Conservation (phyloP, 441 rosid genomes). For the Jatropha podagrica region DNA sequence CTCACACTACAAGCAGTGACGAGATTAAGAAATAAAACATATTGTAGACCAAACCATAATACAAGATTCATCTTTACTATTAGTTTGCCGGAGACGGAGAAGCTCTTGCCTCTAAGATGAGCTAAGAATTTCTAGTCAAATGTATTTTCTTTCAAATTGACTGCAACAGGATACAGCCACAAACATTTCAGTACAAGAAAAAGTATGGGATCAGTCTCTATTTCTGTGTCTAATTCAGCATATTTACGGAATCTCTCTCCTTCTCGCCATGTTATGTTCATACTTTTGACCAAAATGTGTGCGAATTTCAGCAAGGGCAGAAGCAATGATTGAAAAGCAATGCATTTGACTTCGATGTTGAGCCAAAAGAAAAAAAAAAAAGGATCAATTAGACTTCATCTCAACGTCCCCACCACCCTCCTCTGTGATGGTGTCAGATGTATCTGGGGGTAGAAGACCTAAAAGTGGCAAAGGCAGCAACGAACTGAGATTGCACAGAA, state of each 20-base stretch:
- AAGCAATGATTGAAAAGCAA: background rate
- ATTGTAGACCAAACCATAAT: background rate
- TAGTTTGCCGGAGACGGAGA: no score
- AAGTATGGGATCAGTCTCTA: background rate
- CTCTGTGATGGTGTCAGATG: constrained; percentile 34
- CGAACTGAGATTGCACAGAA: constrained; percentile 94
- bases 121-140: background rate
- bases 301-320: background rate
- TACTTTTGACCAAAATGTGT: background rate
- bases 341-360: background rate
- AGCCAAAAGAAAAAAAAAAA: background rate
- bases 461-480: constrained; percentile 90
- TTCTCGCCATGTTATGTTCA: background rate
- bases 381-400: constrained; percentile 67
- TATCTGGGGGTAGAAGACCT: constrained; percentile 68
- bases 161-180: background rate
- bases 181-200: background rate
- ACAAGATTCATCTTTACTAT: background rate
- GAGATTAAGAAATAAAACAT: background rate
- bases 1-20: background rate
- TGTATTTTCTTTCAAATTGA: constrained; percentile 1
- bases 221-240: background rate
- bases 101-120: background rate
- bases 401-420: constrained; percentile 58
- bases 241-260: constrained; percentile 22